Conservation (phyloP, 768 basidiomycete genomes). For the Suillus placidus region DNA sequence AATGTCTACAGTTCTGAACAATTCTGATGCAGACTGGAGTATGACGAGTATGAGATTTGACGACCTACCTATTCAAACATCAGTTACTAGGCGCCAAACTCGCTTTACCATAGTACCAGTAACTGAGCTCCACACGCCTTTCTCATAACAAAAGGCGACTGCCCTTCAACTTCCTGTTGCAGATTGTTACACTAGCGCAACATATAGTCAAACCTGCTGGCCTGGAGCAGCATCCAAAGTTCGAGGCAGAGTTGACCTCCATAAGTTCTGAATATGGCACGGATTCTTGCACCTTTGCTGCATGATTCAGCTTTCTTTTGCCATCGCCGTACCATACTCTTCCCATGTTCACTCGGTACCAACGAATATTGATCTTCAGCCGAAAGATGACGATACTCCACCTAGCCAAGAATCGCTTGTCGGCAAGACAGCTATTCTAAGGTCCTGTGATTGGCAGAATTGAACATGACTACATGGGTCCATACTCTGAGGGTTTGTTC, state of each 20-base stretch:
- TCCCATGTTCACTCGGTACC: slow-evolving; percentile 5
- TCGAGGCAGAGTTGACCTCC: neutral
- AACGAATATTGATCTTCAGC: slow-evolving; percentile 71
- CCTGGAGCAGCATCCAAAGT: neutral
- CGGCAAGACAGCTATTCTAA: slow-evolving; percentile 75
- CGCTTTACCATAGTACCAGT: neutral
- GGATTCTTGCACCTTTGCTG: neutral
- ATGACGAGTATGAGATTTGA: neutral
- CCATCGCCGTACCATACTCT: neutral
- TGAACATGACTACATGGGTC: slow-evolving; percentile 21
- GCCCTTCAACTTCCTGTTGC: neutral
- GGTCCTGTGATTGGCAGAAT: slow-evolving; percentile 89
- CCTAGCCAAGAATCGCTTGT: slow-evolving; percentile 78
- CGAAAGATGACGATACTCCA: slow-evolving; percentile 79
- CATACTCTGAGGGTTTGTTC: neutral
- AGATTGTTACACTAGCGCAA: neutral
- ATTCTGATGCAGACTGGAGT: neutral
- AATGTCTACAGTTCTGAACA: neutral
- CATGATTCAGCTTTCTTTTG: neutral
- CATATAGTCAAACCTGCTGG: neutral
- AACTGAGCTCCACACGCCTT: neutral
- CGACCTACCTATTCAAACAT: neutral
- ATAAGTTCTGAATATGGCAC: neutral
- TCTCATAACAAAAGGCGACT: neutral
- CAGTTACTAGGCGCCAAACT: neutral